These are phyloP conservation scores for Cupressus sempervirens DNA, from an alignment of 75 land plant species.

Conservation along the genomic window DNA sequence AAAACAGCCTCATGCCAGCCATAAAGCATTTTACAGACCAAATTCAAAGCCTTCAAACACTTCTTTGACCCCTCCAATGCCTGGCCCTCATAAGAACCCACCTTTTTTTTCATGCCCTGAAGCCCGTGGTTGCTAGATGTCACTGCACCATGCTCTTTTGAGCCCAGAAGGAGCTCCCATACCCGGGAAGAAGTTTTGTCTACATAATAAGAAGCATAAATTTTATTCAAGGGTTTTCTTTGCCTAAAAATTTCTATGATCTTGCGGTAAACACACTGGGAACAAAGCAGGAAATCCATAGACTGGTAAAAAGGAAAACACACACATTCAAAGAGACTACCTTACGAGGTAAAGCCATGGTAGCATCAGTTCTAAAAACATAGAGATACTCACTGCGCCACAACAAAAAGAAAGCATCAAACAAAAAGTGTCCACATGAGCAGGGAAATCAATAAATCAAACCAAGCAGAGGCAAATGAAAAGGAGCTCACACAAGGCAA, in stretches of 20 bases:
- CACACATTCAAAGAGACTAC: no score
- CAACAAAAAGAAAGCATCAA: no score
- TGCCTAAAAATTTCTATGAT: slow-evolving; percentile 36
- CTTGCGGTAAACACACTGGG: slow-evolving; percentile 52
- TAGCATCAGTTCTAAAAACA: no score
- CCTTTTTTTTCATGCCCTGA: background rate
- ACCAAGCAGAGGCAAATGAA: no score
- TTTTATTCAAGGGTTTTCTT: slow-evolving; percentile 14
- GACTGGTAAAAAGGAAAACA: no score
- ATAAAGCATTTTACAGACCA: slow-evolving; percentile 67
- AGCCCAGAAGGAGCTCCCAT: background rate
- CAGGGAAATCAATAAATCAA: no score
- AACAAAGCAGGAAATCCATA: no score
- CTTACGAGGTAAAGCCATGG: no score
- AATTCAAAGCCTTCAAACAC: slow-evolving; percentile 19
- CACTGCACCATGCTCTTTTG: background rate
- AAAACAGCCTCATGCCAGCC: slow-evolving; percentile 80
- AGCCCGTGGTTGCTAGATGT: slow-evolving; percentile 11
- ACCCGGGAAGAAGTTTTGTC: slow-evolving; percentile 49
- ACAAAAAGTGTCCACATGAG: no score
- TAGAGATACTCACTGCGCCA: no score
- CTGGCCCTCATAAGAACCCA: background rate
- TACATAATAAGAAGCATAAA: slow-evolving; percentile 48
- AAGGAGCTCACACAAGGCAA: no score
- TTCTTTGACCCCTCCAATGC: slow-evolving; percentile 13